Evolutionary conservation across 2,329 filamentous ascomycete species (phyloP), one percentile per base, ranked within the genome.

Genomic region (Hypoxylon sp.): DNA sequence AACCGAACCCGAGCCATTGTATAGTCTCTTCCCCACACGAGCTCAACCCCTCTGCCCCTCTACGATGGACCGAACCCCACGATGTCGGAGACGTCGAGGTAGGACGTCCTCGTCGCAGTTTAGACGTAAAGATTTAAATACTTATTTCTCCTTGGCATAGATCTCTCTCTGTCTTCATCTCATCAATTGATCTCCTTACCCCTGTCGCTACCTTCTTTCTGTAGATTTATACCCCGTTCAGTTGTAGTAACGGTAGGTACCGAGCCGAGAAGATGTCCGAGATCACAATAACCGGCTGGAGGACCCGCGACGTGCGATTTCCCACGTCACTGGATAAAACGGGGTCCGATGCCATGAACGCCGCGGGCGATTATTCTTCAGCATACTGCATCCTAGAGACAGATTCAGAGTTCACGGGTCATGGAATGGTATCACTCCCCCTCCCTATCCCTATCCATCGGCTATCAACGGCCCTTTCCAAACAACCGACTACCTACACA

Each of bases 341-440:
- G n/a, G 94, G 94, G 75, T 97, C 93, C 7, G 94, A 98, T 87
- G 94, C 93, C 76, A 98, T 97, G 94, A 97, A 98, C 78, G 92
- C 93, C 2, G 93, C 94, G 2, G 92, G 93, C 68, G 93, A 97
- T 81, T 97, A 97, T 82, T 97, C 93, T 1, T 87, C 94, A 11
- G 94, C 94, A n/a, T 98, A 97, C 84, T 97, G 93, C 80, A 95
- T 97, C 75, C 83, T 98, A 52, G 84, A 93, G 77, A 97, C 94
- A 0, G 91, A 97, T 78, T 90, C 91, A 0, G 77, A 86, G 10
- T 86, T 86, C 76, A 85, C 86, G 1, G 93, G 93, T 13, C 92
- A 96, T 77, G 92, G 93, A 75, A 95, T 95, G 92, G 90, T 92
- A 78, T 21, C 19, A 9, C 5, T 3, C 2, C 7, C 38, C 19